Evolutionary conservation across 169 alveolate genomes (phyloP).

Genomic region (Cryptosporidium meleagridis): DNA sequence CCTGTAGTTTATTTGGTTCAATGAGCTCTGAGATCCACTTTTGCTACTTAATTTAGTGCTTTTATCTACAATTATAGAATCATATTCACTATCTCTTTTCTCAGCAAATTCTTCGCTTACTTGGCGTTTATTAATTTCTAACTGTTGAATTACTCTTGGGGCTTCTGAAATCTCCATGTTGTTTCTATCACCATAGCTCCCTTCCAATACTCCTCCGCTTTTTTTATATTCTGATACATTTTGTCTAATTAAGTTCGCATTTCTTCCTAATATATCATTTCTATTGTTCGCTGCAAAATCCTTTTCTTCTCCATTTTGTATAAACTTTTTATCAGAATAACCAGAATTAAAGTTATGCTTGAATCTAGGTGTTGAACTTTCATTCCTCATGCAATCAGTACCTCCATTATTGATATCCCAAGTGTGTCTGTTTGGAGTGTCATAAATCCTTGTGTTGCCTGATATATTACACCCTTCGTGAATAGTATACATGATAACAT

Average conservation of each 20-base stretch:
- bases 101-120: neutral
- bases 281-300: neutral
- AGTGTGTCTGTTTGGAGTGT: slow-evolving; percentile 4
- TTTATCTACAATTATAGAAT: neutral
- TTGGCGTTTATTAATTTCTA: neutral
- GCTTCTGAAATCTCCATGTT: neutral
- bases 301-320: neutral
- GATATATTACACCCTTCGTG: slow-evolving; percentile 61
- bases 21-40: neutral
- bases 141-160: neutral
- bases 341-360: slow-evolving; percentile 35
- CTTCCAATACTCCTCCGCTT: neutral
- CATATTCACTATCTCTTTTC: neutral
- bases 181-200: neutral
- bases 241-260: neutral
- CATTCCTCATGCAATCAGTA: neutral
- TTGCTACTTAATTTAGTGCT: slow-evolving; percentile 13
- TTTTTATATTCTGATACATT: neutral
- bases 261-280: neutral
- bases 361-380: neutral
- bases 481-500: slow-evolving; percentile 49
- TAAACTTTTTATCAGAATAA: slow-evolving; percentile 4
- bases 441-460: neutral
- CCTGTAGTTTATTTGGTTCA: neutral
- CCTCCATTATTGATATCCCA: slow-evolving; percentile 4